Conservation (phyloP, 192 early-diverging fungal genomes). For the Linnemannia schmuckeri region DNA sequence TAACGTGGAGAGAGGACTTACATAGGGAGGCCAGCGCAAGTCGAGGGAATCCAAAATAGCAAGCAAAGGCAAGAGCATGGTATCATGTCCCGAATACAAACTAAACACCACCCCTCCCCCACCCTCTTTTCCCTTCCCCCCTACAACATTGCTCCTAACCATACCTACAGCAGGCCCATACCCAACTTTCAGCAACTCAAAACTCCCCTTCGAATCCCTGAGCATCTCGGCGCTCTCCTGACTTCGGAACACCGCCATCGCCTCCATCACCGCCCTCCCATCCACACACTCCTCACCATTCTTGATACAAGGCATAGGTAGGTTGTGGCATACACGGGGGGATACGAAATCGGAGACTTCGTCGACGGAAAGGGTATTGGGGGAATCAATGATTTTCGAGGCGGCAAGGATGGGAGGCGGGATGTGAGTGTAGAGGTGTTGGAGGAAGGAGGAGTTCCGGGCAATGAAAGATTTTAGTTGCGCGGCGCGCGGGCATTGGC, state of each 20-base stretch:
- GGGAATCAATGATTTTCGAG: neutral
- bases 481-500: constrained; percentile 11
- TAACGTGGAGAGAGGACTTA: constrained; percentile 3
- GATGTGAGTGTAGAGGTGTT: neutral
- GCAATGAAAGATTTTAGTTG: neutral
- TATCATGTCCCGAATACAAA: constrained; percentile 34
- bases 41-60: constrained; percentile 20
- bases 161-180: constrained; percentile 15
- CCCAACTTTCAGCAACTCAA: constrained; percentile 22
- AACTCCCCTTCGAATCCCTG: neutral
- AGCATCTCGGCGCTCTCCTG: neutral
- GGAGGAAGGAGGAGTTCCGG: neutral
- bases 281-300: neutral
- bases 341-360: neutral
- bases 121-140: neutral
- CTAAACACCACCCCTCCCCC: neutral
- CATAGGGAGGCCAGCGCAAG: constrained; percentile 38
- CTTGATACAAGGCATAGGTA: constrained; percentile 12
- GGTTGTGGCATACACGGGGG: constrained; percentile 16
- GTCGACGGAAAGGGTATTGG: neutral
- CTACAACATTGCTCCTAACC: constrained; percentile 6
- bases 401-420: neutral
- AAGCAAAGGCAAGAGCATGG: constrained; percentile 14
- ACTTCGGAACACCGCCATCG: neutral
- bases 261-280: neutral